A percentile compares a stretch with the other conserved stretches of the same genome.
Conservation (phyloP, 352 stramenopile species). For the Peronospora farinosa region DNA sequence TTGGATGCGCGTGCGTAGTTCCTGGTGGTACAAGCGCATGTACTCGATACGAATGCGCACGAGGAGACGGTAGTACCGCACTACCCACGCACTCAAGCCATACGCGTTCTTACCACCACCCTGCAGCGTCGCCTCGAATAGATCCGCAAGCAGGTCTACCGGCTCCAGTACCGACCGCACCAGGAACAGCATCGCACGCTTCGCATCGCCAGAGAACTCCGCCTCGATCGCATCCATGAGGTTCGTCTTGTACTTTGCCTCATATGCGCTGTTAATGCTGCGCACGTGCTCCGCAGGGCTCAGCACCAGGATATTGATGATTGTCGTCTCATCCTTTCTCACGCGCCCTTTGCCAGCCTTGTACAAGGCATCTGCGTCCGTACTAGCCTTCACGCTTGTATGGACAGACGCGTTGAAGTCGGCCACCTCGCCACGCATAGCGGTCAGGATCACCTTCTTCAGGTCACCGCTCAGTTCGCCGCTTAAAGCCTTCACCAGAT, state of each 20-base stretch:
- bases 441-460: slow-evolving; percentile 50
- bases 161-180: slow-evolving; percentile 49
- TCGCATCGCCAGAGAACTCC: slow-evolving; percentile 48
- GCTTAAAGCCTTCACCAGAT: slow-evolving; percentile 39
- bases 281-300: slow-evolving; percentile 41
- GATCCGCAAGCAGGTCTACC: slow-evolving; percentile 40
- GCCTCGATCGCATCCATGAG: slow-evolving; percentile 51
- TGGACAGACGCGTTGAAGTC: slow-evolving; percentile 47
- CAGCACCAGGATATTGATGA: slow-evolving; percentile 42
- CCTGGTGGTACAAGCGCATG: slow-evolving; percentile 44
- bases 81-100: slow-evolving; percentile 39
- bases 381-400: slow-evolving; percentile 45
- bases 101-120: slow-evolving; percentile 56
- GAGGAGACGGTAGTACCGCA: slow-evolving; percentile 59
- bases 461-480: slow-evolving; percentile 51
- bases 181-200: slow-evolving; percentile 36
- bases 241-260: slow-evolving; percentile 47
- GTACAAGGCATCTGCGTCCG: slow-evolving; percentile 51
- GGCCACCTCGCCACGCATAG: slow-evolving; percentile 30
- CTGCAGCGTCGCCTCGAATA: slow-evolving; percentile 66
- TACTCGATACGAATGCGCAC: slow-evolving; percentile 34
- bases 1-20: slow-evolving; percentile 27
- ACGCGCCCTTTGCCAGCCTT: slow-evolving; percentile 56
- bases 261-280: slow-evolving; percentile 43
- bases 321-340: slow-evolving; percentile 52